Percentiles rank a stretch among this genome's conserved stretches.
Conservation (phyloP, 306 rosid species). For the Casuarina equisetifolia region DNA sequence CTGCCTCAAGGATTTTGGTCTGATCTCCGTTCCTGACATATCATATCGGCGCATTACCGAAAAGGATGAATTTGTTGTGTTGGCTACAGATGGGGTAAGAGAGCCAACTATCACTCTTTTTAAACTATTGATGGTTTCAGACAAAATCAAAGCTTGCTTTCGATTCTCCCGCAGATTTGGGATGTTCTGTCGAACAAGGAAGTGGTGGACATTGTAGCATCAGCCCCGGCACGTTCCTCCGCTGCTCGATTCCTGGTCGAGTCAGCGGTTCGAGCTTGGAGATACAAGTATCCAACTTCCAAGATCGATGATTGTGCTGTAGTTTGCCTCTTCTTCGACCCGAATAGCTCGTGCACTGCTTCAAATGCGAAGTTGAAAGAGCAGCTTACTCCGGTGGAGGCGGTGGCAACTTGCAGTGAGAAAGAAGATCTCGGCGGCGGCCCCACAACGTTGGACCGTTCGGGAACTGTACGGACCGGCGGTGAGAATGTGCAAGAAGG, state of each 20-base stretch:
- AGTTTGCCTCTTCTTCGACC: constrained; percentile 79
- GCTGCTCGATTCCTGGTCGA: constrained; percentile 87
- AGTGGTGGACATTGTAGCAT: constrained; percentile 83
- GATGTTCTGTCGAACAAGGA: constrained; percentile 95
- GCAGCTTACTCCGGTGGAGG: constrained; percentile 32
- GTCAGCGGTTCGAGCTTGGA: constrained; percentile 85
- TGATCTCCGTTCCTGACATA: constrained; percentile 91
- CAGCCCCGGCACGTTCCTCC: constrained; percentile 55
- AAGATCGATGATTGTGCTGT: constrained; percentile 97
- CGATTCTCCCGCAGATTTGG: constrained; percentile 64
- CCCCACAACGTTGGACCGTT: constrained; percentile 40
- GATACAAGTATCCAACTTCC: constrained; percentile 83
- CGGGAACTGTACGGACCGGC: constrained; percentile 45
- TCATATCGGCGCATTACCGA: constrained; percentile 65
- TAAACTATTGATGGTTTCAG: constrained; percentile 15
- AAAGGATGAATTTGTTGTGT: constrained; percentile 78
- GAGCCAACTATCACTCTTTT: constrained; percentile 12
- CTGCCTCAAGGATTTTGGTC: constrained; percentile 95
- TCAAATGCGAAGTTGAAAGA: constrained; percentile 48
- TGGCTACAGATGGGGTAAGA: constrained; percentile 97
- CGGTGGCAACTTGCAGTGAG: constrained; percentile 29
- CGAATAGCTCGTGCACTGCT: constrained; percentile 50
- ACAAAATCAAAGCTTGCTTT: constrained; percentile 12
- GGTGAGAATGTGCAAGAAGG: constrained; percentile 38
- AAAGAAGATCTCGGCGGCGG: constrained; percentile 31